These are phyloP conservation scores for Coemansia aciculifera DNA, from an alignment of 192 early-diverging fungal species.

Conservation along the genomic window DNA sequence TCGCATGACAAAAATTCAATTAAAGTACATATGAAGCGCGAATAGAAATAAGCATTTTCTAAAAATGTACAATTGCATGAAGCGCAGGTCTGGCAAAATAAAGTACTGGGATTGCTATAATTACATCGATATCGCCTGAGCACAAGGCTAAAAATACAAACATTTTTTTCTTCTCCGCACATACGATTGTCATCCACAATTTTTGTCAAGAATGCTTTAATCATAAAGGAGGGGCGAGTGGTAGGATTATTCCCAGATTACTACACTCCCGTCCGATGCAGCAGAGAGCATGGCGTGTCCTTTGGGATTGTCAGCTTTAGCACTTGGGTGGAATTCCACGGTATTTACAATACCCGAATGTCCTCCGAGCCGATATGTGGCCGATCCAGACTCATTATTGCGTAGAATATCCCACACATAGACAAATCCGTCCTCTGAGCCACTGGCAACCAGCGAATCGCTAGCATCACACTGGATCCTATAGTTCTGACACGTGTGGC, in stretches of 20 bases:
- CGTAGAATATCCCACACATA: conserved; percentile 85
- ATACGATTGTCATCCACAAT: neutral
- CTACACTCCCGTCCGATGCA: conserved; percentile 41
- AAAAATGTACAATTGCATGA: neutral
- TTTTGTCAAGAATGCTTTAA: neutral
- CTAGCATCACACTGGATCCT: conserved; percentile 71
- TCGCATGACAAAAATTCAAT: conserved; percentile 1
- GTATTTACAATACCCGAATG: conserved; percentile 44
- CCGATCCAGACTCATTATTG: conserved; percentile 22
- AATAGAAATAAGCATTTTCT: neutral
- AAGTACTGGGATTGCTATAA: conserved; percentile 4
- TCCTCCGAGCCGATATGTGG: conserved; percentile 18
- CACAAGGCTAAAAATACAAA: conserved; percentile 14
- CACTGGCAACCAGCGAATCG: conserved; percentile 76
- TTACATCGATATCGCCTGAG: neutral
- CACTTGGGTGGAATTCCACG: conserved; percentile 34
- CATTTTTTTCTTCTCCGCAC: conserved; percentile 2
- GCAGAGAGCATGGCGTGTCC: conserved; percentile 32
- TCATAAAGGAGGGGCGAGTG: neutral
- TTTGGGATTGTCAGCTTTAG: conserved; percentile 10
- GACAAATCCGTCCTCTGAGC: conserved; percentile 86
- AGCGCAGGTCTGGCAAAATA: neutral
- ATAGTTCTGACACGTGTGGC: conserved; percentile 81
- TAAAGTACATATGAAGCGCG: neutral
- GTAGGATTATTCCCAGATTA: conserved; percentile 34